Percentiles rank a stretch among this genome's conserved stretches.
phyloP scores from a whole-genome alignment of 306 rosid species.

The Dryas alaskensis region DNA sequence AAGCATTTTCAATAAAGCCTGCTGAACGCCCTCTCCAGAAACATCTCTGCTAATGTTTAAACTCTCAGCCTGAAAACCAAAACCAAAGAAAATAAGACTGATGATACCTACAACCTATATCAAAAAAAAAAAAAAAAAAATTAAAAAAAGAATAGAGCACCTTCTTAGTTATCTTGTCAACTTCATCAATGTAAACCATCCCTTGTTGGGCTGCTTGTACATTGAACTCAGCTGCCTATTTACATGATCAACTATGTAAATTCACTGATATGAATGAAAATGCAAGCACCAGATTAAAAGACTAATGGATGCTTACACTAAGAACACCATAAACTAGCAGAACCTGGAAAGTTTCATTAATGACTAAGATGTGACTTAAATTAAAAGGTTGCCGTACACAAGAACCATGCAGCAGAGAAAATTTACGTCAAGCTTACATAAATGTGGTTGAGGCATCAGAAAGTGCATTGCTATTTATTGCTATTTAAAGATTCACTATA shows the following conservation, averaged over 20 bases:
- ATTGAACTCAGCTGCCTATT: slow-evolving; percentile 94
- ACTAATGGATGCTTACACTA: background rate
- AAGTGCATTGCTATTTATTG: background rate
- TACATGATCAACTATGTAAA: slow-evolving; percentile 25
- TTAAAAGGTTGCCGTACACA: background rate
- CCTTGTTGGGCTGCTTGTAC: slow-evolving; percentile 99
- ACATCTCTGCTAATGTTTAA: slow-evolving; percentile 92
- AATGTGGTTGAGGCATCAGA: background rate
- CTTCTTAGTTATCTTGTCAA: slow-evolving; percentile 99
- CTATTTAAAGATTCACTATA: background rate
- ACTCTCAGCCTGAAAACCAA: slow-evolving; percentile 78
- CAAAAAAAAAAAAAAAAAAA: slow-evolving; percentile 12
- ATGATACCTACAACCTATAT: slow-evolving; percentile 17
- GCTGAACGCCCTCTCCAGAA: slow-evolving; percentile 99
- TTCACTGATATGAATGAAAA: slow-evolving; percentile 11
- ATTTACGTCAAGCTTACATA: too few relatives aligned
- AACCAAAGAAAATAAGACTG: background rate
- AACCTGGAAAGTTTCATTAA: background rate
- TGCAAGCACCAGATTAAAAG: background rate
- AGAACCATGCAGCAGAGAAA: background rate
- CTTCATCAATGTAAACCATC: slow-evolving; percentile 94
- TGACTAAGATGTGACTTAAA: background rate
- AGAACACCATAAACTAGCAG: background rate
- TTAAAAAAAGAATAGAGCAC: slow-evolving; percentile 30
- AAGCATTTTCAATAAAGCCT: slow-evolving; percentile 93